Percentiles rank a stretch among this genome's conserved stretches.
Conservation (phyloP, 495 filamentous ascomycete species). For the Aspergillus egyptiacus region DNA sequence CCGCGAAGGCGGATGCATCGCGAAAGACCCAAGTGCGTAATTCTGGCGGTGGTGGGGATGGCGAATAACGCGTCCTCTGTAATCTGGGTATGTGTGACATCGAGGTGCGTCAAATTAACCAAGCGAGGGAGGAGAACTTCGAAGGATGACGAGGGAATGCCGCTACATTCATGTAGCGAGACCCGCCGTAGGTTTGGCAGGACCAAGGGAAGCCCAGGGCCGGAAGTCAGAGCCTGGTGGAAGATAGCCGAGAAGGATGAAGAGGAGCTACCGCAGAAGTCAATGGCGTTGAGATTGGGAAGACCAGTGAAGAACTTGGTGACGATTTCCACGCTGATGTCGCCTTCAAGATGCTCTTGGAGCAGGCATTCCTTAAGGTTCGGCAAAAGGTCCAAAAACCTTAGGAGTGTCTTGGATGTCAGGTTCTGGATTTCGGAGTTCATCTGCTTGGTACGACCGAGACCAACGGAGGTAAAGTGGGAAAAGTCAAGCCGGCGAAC, state of each 20-base stretch:
- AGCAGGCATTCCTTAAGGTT: slow-evolving; percentile 74
- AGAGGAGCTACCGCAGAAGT: slow-evolving; percentile 78
- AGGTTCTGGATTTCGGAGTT: slow-evolving; percentile 75
- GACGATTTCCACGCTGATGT: slow-evolving; percentile 63
- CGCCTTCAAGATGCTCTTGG: slow-evolving; percentile 80
- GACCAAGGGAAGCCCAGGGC: slow-evolving; percentile 37
- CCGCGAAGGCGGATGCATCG: slow-evolving; percentile 70
- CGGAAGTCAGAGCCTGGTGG: slow-evolving; percentile 38
- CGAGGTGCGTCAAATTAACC: slow-evolving; percentile 67
- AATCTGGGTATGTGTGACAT: slow-evolving; percentile 73
- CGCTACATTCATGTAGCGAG: slow-evolving; percentile 77
- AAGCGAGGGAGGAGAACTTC: slow-evolving; percentile 66
- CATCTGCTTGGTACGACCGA: slow-evolving; percentile 75
- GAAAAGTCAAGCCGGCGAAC: slow-evolving; percentile 82
- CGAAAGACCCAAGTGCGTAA: slow-evolving; percentile 76
- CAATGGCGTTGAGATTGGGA: slow-evolving; percentile 61
- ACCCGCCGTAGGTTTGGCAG: slow-evolving; percentile 60
- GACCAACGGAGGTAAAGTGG: slow-evolving; percentile 77
- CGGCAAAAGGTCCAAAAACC: slow-evolving; percentile 69
- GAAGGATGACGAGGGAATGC: slow-evolving; percentile 61
- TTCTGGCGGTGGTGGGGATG: slow-evolving; percentile 63
- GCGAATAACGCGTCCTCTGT: slow-evolving; percentile 65
- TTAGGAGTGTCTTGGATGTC: slow-evolving; percentile 67
- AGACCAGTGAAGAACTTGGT: slow-evolving; percentile 63
- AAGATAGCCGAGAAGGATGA: slow-evolving; percentile 60